These are phyloP conservation scores for Fraxinus greggii DNA, from an alignment of 305 asterid species.

Conservation along the genomic window DNA sequence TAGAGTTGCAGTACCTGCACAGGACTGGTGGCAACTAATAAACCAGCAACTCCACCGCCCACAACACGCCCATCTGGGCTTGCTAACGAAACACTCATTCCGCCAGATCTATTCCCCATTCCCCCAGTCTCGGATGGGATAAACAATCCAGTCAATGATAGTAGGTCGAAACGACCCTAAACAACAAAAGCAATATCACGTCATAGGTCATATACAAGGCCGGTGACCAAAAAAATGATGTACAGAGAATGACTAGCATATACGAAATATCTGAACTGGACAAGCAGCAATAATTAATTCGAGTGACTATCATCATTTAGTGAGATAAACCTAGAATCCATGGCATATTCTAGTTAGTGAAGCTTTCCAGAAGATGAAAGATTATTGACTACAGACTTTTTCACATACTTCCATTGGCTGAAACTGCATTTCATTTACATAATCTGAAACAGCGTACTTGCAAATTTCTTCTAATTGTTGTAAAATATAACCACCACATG, in stretches of 20 bases:
- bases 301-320: too few species aligned
- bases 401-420: neutral
- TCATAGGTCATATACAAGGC: neutral
- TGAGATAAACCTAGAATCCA: neutral
- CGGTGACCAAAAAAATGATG: neutral
- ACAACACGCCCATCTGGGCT: conserved; percentile 88
- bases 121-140: conserved; percentile 72
- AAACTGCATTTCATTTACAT: neutral
- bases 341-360: neutral
- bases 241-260: neutral
- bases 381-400: neutral
- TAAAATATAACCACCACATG: too few species aligned
- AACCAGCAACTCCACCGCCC: conserved; percentile 80
- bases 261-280: too few species aligned
- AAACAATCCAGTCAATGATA: conserved; percentile 69
- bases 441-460: neutral
- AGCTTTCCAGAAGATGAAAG: neutral
- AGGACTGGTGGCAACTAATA: conserved; percentile 68
- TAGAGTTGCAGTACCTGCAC: conserved; percentile 49
- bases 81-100: conserved; percentile 78
- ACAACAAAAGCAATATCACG: neutral
- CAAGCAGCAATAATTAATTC: too few species aligned
- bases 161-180: conserved; percentile 79
- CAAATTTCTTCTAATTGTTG: neutral
- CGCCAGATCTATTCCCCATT: conserved; percentile 68